Evolutionary conservation across 306 rosid genomes (phyloP), one percentile per base, ranked within the genome.

Genomic region (Citrullus colocynthis): DNA sequence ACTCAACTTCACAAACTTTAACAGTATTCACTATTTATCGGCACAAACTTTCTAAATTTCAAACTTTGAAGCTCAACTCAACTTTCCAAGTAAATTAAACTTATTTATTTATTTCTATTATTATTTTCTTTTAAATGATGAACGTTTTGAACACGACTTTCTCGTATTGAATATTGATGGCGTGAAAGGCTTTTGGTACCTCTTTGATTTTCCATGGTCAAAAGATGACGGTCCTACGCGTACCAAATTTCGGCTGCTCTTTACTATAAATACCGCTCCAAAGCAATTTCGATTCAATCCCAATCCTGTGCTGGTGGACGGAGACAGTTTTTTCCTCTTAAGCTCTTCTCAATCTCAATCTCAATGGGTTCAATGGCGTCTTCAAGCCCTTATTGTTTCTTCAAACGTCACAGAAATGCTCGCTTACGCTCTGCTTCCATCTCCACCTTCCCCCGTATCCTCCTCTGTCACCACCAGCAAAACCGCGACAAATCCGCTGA

Each of bases 331-430:
- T 20, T 48, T 5, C 54, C 74, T 41, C 36, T 71, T 3, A 71
- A 71, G 75, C 6, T 9, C 6, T 17, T 24, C 28, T 24, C 28
- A 24, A 24, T 24, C 20, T 28, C 36, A 32, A 32, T 48, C 13
- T 13, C 24, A 64, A 85, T 88, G 91, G 86, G 87, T 80, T 85
- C 91, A 57, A 82, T 85, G 83, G 79, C 84, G 39, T 75, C 79
- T 28, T 83, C 86, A 56, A 62, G 60, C 65, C 32, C 83, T 51
- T 48, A 21, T 70, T 69, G 17, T 15, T 37, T 10, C 63, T 30
- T 52, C 82, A 80, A 54, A 52, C 58, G 20, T 64, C 56, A 73
- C 82, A 61, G 3, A 74, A 83, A 28, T 41, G 34, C 16, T 18
- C 11, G 71, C 12, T 65, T 12, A 18, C 11, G 59, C 12, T 65